Base-by-base conservation (phyloP, 2,329 filamentous ascomycete species). In the Sordariomycetes sp. region DNA sequence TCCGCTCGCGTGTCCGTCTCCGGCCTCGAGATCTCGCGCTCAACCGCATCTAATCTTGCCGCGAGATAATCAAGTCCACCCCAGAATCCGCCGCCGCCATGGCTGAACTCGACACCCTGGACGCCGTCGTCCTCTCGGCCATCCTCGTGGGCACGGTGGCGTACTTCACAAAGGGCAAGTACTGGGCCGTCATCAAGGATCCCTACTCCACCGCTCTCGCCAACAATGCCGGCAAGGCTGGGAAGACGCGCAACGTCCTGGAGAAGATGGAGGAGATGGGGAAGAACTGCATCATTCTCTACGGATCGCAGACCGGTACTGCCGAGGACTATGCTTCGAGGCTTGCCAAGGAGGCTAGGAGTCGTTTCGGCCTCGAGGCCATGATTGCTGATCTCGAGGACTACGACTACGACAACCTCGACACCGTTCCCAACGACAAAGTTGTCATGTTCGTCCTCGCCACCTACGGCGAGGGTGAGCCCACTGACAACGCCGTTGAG, bases 371-470 rank as follows among this genome's bases (percentile, higher is more conserved):
- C 43, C 81, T 99, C 62, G 95, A 96, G 75, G 97, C 93, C 62
- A 97, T 99, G 92, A 91, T 96, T 18, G 94, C 93, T 58, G 94
- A 99, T 74, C 79, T 99, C 62, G 94, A 99, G 74, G 94, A 99
- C 65, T 99, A 96, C 74, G 94, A 99, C 70, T 97, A 86, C 68
- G 93, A 97, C 58, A 97, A 92, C 68, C 80, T 99, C 62, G 93
- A 99, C 72, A 79, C 85, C 59, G 84, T 97, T 66, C 89, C 93
- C 52, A 84, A 85, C 63, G 92, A 97, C 73, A 96, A 97, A 75
- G 74, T 99, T 57, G 89, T 87, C 66, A 88, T 99, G 77, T 99
- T 99, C 70, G 88, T 99, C 60, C 81, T 99, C 62, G 94, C 94
- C 57, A 99, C 95, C 40, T 99, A 99, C 67, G 94, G 94, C 64